Base-by-base conservation (phyloP, 352 stramenopile species). In the Phytophthora lateralis region DNA sequence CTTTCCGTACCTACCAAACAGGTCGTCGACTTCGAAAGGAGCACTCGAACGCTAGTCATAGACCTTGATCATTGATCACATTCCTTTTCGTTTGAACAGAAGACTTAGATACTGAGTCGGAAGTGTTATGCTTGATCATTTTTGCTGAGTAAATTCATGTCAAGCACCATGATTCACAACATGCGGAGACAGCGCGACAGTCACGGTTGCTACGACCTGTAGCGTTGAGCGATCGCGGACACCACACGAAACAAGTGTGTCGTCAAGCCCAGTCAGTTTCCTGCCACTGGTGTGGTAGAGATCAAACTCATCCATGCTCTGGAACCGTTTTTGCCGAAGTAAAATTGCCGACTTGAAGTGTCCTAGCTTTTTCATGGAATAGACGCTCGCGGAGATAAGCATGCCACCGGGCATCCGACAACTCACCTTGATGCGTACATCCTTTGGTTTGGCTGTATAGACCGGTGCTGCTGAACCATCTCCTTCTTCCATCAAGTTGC, bases 361-460 rank as follows among this genome's bases (percentile, higher is more conserved):
- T 17, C 75, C 66, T n/a, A 89, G 27, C 27, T 68, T 73, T 46
- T 78, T 77, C 17, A 64, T 59, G 1, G 76, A 71, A 50, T 81
- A 85, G 14, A 85, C 55, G 18, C 56, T 65, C 0, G 73, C 48
- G 1, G 66, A 68, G 18, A 88, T 54, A 21, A 90, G 66, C 55
- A 85, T 68, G 0, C 81, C 82, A 5, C 80, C 82, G 5, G 75
- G 80, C 24, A 90, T 63, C 0, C 77, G 79, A 27, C 75, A 89
- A 59, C 74, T 83, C 43, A 91, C 63, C 11, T 55, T 56, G 50
- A 90, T 72, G 3, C 58, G 51, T 20, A 62, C 48, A 30, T 72
- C 58, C 30, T 72, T 68, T 10, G 29, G 39, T 21, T 68, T 69
- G 0, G 64, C 32, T 7, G 26, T 56, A 14, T 55, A 53, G 12